Conservation (phyloP, 768 basidiomycete species). For the Boletus patriciae region DNA sequence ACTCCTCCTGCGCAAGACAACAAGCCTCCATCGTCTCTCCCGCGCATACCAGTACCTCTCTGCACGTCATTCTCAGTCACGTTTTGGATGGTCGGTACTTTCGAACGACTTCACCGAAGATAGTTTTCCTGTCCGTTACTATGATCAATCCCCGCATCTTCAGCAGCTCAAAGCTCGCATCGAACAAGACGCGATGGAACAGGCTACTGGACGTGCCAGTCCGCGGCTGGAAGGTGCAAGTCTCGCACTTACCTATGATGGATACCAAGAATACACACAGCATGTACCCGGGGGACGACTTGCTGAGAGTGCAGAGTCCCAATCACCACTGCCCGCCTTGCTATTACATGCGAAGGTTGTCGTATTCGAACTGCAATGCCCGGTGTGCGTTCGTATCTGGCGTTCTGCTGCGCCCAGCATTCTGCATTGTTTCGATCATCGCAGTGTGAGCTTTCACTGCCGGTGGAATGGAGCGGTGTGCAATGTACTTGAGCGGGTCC, state of each 20-base stretch:
- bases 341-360: slow-evolving; percentile 20
- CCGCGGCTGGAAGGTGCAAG: slow-evolving; percentile 8
- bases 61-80: slow-evolving; percentile 24
- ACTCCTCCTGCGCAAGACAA: slow-evolving; percentile 29
- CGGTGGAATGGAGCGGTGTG: too few species aligned
- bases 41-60: slow-evolving; percentile 33
- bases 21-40: slow-evolving; percentile 29
- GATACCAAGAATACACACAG: neutral
- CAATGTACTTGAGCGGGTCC: too few species aligned
- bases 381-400: slow-evolving; percentile 39
- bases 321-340: slow-evolving; percentile 45
- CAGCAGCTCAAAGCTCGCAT: slow-evolving; percentile 30
- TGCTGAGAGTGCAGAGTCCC: too few species aligned
- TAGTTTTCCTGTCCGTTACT: slow-evolving; percentile 38
- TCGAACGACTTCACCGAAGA: slow-evolving; percentile 11
- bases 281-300: neutral
- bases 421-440: too few species aligned
- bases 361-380: slow-evolving; percentile 42
- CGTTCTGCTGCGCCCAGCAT: slow-evolving; percentile 33
- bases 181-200: slow-evolving; percentile 18
- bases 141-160: slow-evolving; percentile 22
- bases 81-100: slow-evolving; percentile 32
- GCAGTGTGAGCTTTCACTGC: too few species aligned
- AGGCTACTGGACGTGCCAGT: slow-evolving; percentile 8
- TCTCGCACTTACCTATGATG: neutral